Conservation (phyloP, 345 rosid species). For the Eucalyptus marginata region DNA sequence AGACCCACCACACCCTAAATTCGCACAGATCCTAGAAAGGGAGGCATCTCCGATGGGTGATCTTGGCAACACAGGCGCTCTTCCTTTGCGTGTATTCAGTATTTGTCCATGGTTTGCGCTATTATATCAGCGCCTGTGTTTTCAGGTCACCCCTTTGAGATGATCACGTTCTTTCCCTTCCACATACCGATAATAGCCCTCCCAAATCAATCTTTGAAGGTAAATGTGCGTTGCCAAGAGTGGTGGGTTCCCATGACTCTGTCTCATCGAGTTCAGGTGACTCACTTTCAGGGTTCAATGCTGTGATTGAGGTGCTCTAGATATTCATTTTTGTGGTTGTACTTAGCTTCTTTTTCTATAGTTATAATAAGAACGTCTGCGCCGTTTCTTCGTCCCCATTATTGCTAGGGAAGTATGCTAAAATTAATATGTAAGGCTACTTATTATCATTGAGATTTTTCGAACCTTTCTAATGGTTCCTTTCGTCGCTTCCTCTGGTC, state of each 20-base stretch:
- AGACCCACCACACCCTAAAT: neutral
- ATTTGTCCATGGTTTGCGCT: neutral
- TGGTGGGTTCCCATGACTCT: no score
- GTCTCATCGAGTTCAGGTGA: no score
- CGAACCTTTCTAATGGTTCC: neutral
- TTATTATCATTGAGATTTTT: neutral
- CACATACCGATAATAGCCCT: neutral
- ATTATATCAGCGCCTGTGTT: neutral
- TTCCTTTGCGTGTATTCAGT: neutral
- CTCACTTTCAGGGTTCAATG: no score
- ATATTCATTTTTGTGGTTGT: neutral
- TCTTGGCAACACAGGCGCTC: neutral
- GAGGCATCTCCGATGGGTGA: neutral
- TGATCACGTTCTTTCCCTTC: neutral
- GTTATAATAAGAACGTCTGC: neutral
- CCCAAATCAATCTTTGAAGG: neutral
- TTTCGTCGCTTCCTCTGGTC: slow-evolving; percentile 51
- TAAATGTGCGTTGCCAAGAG: no score
- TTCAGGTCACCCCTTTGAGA: neutral
- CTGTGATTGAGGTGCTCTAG: neutral
- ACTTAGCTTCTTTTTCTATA: no score
- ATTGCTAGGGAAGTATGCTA: neutral
- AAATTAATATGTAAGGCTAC: neutral
- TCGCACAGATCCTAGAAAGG: neutral
- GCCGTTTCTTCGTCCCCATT: neutral